Evolutionary conservation across 2,329 filamentous ascomycete genomes (phyloP), one percentile per base, ranked within the genome.

Genomic region (Elsinoe batatas): DNA sequence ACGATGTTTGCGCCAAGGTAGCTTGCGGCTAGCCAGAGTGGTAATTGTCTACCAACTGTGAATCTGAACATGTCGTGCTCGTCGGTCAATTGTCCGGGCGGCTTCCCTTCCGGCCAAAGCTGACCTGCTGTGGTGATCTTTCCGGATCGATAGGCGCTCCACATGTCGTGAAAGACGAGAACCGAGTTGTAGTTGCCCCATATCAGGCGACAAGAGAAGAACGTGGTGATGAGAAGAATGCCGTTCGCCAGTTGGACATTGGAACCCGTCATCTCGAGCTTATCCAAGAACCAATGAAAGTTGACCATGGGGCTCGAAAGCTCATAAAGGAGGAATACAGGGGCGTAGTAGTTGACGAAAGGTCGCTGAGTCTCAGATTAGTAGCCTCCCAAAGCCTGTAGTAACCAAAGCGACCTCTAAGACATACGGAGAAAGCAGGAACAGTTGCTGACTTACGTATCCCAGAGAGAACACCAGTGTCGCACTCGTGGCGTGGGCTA

Each of bases 251-350:
- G 78, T 72, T 93, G 88, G 20, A 81, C 70, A 54, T 75, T 77
- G 17, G 84, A 83, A 35, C 88, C 88, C 0, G 88, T 93, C 77
- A 89, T 83, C 64, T 82, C 79, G 58, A 91, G 74, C 74, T 94
- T 94, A 72, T 94, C 88, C 71, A 87, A 88, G 74, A 93, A 93
- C 88, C 88, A 94, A 75, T 94, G 88, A 67, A 91, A 80, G 68
- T 94, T 94, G 57, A 93, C 78, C 70, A 93, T 91, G 6, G 88
- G 87, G 3, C 85, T 87, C 22, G 87, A 91, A 37, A 94, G 79
- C 70, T 94, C 88, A 80, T 90, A 94, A 57, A 93, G 83, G 64
- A 94, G 88, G 70, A 94, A 94, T 58, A 82, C 81, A 56, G 80
- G 79, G 56, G 80, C 85, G 70, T 93, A 94, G 74, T 84, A 91